Percentiles rank a stretch among this genome's conserved stretches.
Evolutionary conservation across 2,329 filamentous ascomycete species (phyloP).

Genomic region (Fusarium sarcochroum): DNA sequence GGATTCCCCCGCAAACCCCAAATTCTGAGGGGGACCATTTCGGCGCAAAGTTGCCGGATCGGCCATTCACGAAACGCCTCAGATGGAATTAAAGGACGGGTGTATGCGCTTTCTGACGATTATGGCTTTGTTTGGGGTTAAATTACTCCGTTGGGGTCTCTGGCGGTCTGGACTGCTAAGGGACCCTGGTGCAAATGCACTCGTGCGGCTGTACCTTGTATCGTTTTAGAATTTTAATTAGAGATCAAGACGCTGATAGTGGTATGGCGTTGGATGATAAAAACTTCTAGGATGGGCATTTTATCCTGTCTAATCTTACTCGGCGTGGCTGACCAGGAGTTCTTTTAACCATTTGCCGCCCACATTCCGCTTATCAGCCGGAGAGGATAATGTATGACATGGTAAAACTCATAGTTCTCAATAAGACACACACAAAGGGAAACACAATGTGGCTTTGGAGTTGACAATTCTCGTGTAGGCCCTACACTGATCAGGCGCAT

Average conservation of each 20-base stretch:
- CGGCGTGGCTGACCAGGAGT: too few species aligned
- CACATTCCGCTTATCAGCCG: too few species aligned
- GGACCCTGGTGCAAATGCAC: neutral
- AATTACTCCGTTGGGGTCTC: neutral
- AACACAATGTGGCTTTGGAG: too few species aligned
- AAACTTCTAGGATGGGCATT: neutral
- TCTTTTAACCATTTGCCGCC: too few species aligned
- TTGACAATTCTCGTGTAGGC: too few species aligned
- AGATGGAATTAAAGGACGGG: neutral
- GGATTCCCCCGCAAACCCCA: slow-evolving; percentile 35
- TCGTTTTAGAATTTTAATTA: slow-evolving; percentile 11
- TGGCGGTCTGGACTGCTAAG: slow-evolving; percentile 7
- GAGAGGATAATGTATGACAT: too few species aligned
- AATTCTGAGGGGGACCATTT: neutral
- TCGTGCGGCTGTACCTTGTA: slow-evolving; percentile 3
- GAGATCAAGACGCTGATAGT: too few species aligned
- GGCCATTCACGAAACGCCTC: neutral
- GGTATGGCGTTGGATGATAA: too few species aligned
- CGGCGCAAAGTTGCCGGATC: slow-evolving; percentile 22
- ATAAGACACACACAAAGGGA: too few species aligned
- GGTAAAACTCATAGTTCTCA: too few species aligned
- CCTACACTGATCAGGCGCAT: too few species aligned
- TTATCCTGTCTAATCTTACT: neutral
- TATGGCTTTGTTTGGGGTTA: neutral
- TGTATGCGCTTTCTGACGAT: neutral